Base-by-base conservation (phyloP, 371 early-diverging fungal genomes). In the Lichtheimia ornata region DNA sequence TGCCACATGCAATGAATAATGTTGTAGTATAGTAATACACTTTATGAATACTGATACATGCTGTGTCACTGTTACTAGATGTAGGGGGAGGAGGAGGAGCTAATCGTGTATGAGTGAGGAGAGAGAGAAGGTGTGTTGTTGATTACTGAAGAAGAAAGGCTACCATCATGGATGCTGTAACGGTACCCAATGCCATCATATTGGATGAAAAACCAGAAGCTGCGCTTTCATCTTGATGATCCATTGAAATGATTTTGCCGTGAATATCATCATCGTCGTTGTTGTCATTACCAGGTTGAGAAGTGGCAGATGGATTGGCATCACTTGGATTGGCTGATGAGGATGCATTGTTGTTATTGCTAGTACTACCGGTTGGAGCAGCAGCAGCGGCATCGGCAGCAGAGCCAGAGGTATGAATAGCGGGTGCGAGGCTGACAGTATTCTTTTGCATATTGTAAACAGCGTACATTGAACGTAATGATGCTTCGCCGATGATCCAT, bases 401-500 rank as follows among this genome's bases (percentile, higher is more conserved):
- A 20, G 50, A 18, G 1, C 28, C 50, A 35, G 35, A 9, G 1
- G 25, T 50, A 4, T 55, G 27, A 43, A 49, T 53, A 5, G 64
- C 56, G 11, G 72, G 63, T 30, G 74, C 69, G 17, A 73, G 57
- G 13, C 77, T 72, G 12, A 73, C 66, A 9, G 61, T 56, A 22
- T 69, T 61, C 12, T 65, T 41, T 13, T 67, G 59, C 62, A 71
- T 61, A 24, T 76, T 70, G 52, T 73, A 69, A 0, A 65, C 69
- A 5, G 65, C 47, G 45, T 77, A 77, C 18, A 63, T 59, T 25
- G 67, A 66, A 13, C 70, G 65, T 35, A 77, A 59, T 7, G 69
- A 25, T 11, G 61, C 65, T 58, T 77, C 74, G 22, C 77, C 77
- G 15, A 77, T 49, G 18, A 77, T 57, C 61, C 66, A 72, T 13